Conservation (phyloP, 768 basidiomycete species). For the Boletellus ananas region DNA sequence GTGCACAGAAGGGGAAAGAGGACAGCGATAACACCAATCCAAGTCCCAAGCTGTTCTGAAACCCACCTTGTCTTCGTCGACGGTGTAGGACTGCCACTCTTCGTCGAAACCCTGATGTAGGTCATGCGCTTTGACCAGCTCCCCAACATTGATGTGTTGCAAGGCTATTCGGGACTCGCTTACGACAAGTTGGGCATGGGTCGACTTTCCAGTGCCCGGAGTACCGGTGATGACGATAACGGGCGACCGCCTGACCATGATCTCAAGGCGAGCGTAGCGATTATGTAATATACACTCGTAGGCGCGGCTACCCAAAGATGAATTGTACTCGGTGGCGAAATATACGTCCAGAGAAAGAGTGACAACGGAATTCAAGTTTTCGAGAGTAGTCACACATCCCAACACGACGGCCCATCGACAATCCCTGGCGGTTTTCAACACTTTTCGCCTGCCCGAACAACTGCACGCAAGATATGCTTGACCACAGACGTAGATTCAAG, state of each 20-base stretch:
- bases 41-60: neutral
- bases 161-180: constrained; percentile 68
- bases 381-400: too few relatives aligned
- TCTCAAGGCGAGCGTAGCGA: neutral
- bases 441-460: too few relatives aligned
- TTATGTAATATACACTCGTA: neutral
- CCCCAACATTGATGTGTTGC: constrained; percentile 84
- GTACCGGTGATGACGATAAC: constrained; percentile 87
- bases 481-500: too few relatives aligned
- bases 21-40: neutral
- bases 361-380: too few relatives aligned
- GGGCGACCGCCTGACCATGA: constrained; percentile 39
- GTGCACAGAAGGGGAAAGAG: neutral
- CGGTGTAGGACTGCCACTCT: constrained; percentile 92
- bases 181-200: constrained; percentile 81
- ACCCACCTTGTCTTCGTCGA: constrained; percentile 93
- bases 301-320: too few relatives aligned
- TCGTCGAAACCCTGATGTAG: constrained; percentile 85
- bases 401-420: too few relatives aligned
- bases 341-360: too few relatives aligned
- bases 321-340: too few relatives aligned
- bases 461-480: too few relatives aligned
- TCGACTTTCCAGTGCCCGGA: constrained; percentile 95
- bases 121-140: constrained; percentile 78
- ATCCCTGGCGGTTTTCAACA: too few relatives aligned